Base-by-base conservation (phyloP, 129 eudicot species). In the Escallonia rubra region DNA sequence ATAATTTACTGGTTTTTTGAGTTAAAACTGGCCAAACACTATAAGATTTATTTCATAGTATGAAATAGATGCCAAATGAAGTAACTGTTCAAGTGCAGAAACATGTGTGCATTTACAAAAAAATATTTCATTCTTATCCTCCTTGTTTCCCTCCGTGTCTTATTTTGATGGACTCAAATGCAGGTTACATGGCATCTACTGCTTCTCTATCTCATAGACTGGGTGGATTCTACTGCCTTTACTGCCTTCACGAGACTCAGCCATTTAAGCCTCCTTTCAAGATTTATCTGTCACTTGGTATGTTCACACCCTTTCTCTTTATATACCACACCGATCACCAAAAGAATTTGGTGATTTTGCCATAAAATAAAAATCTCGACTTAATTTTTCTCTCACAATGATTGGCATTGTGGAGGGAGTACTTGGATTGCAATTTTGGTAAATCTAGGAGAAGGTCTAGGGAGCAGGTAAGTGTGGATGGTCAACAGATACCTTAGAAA, bases 171-270 rank as follows among this genome's bases (percentile, higher is more conserved):
- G 74, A 34, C 64, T 72, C 43, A 57, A 47, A 10, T 91, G 81
- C 79, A 91, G 97, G 92, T 67, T 77, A 91, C 79, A 72, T 87
- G 79, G 64, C 63, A 51, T 82, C 93, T 66, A 57, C 76, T 64
- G 59, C 46, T 45, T 72, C 94, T 54, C 59, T 85, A 54, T 77
- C 82, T 41, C 82, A 71, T 45, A 83, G 90, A 76, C 51, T 88
- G 68, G 96, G 97, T 49, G 96, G 93, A 55, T 85, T 91, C 16
- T 91, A 85, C 69, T 88, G 88, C 75, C 85, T 88, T 61, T 91
- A 85, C 80, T 91, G 97, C 78, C 82, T 91, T 47, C 87, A 80
- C 42, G 94, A 91, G 79, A 85, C 95, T 43, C 97, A 91, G 67
- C 93, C 94, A 44, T 88, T 81, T 77, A 91, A 91, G 57, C 96